Evolutionary conservation across 2,329 filamentous ascomycete genomes (phyloP).

Genomic region (Lasiodiplodia sp.): DNA sequence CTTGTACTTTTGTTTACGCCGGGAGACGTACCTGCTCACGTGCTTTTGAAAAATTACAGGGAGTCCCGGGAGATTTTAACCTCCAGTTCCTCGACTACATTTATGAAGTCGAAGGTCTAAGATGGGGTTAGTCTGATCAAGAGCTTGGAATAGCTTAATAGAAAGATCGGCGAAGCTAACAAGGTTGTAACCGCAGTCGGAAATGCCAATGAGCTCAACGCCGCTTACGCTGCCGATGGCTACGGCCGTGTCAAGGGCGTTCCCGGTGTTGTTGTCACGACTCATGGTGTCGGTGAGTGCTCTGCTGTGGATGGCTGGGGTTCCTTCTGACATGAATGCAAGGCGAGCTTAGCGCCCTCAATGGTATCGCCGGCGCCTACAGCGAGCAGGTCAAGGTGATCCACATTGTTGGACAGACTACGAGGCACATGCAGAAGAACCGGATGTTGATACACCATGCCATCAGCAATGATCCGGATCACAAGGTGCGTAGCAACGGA

Average conservation of each 20-base stretch:
- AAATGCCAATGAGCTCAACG: constrained; percentile 66
- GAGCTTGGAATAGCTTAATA: background rate
- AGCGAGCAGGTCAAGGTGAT: constrained; percentile 54
- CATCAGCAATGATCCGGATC: constrained; percentile 50
- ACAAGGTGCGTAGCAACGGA: constrained; percentile 35
- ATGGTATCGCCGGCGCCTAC: constrained; percentile 54
- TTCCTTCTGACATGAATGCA: constrained; percentile 11
- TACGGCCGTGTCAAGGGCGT: constrained; percentile 62
- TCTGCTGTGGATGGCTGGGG: background rate
- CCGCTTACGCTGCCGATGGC: constrained; percentile 64
- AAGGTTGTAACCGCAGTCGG: constrained; percentile 46
- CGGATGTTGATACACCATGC: constrained; percentile 57
- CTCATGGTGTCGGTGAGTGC: constrained; percentile 63
- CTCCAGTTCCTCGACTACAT: constrained; percentile 54
- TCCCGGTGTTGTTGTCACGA: constrained; percentile 59
- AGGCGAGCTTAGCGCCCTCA: constrained; percentile 53
- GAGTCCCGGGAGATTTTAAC: constrained; percentile 57
- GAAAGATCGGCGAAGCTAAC: background rate
- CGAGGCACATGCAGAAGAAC: constrained; percentile 49
- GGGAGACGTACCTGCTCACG: constrained; percentile 7
- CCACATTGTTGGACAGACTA: constrained; percentile 56
- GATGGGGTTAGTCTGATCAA: constrained; percentile 40
- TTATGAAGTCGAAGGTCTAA: constrained; percentile 48
- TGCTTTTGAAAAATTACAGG: constrained; percentile 29
- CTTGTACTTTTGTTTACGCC: background rate